These are phyloP conservation scores for Dimocarpus longan DNA, from an alignment of 345 rosid genomes.

Conservation along the genomic window DNA sequence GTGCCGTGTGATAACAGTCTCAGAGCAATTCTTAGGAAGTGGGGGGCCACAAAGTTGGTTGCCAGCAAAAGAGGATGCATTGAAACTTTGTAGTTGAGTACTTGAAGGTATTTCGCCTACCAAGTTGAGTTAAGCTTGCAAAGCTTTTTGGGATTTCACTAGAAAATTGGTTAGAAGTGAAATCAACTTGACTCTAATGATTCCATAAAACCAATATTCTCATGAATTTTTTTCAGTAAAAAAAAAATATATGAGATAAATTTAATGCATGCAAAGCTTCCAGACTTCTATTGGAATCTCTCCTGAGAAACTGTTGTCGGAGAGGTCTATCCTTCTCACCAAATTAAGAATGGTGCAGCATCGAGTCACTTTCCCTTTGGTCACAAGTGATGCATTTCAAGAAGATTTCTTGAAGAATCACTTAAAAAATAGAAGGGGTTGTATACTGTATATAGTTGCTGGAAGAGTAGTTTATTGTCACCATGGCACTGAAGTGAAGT, in stretches of 20 bases:
- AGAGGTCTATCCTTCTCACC: neutral
- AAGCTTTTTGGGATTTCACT: slow-evolving; percentile 20
- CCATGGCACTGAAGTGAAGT: neutral
- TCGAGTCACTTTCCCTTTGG: neutral
- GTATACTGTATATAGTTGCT: no score
- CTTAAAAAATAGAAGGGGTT: no score
- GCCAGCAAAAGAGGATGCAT: neutral
- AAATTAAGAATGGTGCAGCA: neutral
- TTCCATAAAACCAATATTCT: slow-evolving; percentile 5
- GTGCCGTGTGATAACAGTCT: no score
- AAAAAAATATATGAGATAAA: slow-evolving; percentile 6
- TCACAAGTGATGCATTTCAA: neutral
- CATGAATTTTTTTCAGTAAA: neutral
- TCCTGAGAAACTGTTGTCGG: neutral
- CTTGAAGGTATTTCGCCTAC: slow-evolving; percentile 1
- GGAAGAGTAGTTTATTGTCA: neutral
- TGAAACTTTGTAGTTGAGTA: slow-evolving; percentile 5
- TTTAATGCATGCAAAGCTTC: slow-evolving; percentile 13
- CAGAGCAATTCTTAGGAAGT: neutral
- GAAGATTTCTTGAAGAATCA: neutral
- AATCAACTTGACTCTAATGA: slow-evolving; percentile 2
- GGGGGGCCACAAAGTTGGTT: neutral
- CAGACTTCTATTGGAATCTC: neutral
- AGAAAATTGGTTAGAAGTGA: slow-evolving; percentile 4
- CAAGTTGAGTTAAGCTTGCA: neutral